These are phyloP conservation scores for Backusella luteola DNA, from an alignment of 192 early-diverging fungal species.

Conservation along the genomic window DNA sequence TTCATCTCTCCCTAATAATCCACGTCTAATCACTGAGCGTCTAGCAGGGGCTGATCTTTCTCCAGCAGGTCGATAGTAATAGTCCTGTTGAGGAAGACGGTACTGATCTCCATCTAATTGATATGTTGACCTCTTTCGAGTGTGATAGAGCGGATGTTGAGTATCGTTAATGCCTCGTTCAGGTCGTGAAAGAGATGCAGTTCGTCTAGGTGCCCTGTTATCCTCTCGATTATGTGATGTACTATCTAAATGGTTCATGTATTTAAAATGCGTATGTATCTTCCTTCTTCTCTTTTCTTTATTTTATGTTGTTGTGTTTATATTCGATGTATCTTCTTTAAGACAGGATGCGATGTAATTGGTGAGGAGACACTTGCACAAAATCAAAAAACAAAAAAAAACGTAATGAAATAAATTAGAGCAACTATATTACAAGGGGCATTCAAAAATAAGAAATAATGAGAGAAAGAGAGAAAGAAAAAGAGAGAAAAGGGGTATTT, in stretches of 20 bases:
- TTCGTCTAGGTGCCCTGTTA: conserved; percentile 26
- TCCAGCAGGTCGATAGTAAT: conserved; percentile 1
- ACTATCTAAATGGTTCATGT: conserved; percentile 2
- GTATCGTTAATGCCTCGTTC: conserved; percentile 51
- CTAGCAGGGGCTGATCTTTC: not conserved
- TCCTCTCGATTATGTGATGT: not conserved
- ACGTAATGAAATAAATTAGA: not conserved
- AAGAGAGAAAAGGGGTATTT: not conserved
- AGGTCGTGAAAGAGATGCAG: conserved; percentile 68
- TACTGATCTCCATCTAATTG: not conserved
- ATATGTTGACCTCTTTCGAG: conserved; percentile 14
- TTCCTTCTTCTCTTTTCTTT: not conserved
- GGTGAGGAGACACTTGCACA: conserved; percentile 5
- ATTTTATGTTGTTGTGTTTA: not conserved
- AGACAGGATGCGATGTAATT: not conserved
- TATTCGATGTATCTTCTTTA: not conserved
- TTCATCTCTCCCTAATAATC: conserved; percentile 21
- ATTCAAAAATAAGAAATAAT: conserved; percentile 7
- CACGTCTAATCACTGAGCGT: conserved; percentile 18
- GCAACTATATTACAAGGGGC: not conserved
- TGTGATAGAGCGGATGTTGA: conserved; percentile 50
- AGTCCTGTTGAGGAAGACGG: not conserved
- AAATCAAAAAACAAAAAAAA: conserved; percentile 2
- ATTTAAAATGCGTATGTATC: not conserved
- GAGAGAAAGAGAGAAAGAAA: not conserved